phyloP scores from a whole-genome alignment of 805 yeast species.

The Saturnispora mendoncae region DNA sequence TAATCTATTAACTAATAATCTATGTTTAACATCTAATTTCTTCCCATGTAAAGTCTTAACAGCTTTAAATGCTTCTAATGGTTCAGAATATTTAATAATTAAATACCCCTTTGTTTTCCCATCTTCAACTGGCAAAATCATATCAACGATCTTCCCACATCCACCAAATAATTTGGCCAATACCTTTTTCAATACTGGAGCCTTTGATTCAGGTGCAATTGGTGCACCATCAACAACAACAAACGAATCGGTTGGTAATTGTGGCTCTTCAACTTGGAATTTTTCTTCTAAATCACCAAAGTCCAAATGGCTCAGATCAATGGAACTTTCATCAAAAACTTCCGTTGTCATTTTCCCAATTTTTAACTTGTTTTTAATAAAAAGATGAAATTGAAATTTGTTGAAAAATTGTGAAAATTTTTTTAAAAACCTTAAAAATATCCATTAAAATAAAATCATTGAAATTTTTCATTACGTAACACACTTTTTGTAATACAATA shows the following conservation, averaged over 20 bases:
- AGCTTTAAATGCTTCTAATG: slow-evolving; percentile 65
- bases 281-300: slow-evolving; percentile 79
- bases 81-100: slow-evolving; percentile 71
- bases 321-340: slow-evolving; percentile 26
- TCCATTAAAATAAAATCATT: no score
- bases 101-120: slow-evolving; percentile 80
- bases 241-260: slow-evolving; percentile 44
- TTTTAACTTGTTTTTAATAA: not conserved
- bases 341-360: slow-evolving; percentile 18
- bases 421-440: no score
- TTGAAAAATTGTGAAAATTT: no score
- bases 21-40: slow-evolving; percentile 89
- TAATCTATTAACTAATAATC: slow-evolving; percentile 74
- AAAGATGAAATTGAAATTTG: not conserved
- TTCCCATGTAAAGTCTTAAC: slow-evolving; percentile 76
- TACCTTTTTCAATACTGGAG: slow-evolving; percentile 75
- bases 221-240: slow-evolving; percentile 95
- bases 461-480: slow-evolving; percentile 3
- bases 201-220: slow-evolving; percentile 83
- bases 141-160: slow-evolving; percentile 72
- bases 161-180: slow-evolving; percentile 68
- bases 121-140: slow-evolving; percentile 72
- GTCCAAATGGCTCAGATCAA: slow-evolving; percentile 56
- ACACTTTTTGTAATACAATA: not conserved
- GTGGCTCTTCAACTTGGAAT: slow-evolving; percentile 42